Conservation (phyloP, 2,329 filamentous ascomycete genomes). For the Venturiaceae sp. region DNA sequence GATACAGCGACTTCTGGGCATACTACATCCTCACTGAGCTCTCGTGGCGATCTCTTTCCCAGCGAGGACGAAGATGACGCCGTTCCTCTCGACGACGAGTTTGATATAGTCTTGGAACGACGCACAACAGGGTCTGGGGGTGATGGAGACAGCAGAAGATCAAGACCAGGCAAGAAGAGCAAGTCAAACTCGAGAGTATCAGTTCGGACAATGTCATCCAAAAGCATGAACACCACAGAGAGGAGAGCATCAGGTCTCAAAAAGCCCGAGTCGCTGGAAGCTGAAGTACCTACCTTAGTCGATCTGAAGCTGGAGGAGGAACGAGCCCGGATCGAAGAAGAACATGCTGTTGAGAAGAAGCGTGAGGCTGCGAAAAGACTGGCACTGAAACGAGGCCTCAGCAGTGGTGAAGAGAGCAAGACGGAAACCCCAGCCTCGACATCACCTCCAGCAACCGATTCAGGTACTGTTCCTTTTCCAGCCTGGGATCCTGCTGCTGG, state of each 20-base stretch:
- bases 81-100: conserved; percentile 85
- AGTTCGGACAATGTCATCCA: conserved; percentile 35
- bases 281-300: conserved; percentile 36
- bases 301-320: conserved; percentile 52
- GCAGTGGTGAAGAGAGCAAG: conserved; percentile 9
- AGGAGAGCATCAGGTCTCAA: conserved; percentile 14
- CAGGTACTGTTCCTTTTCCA: conserved; percentile 2
- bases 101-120: conserved; percentile 71
- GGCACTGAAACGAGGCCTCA: conserved; percentile 44
- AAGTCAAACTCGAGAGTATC: conserved; percentile 38
- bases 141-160: not conserved
- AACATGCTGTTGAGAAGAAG: conserved; percentile 42
- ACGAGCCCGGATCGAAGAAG: conserved; percentile 42
- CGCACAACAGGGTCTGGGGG: conserved; percentile 40
- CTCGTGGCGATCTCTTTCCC: conserved; percentile 80
- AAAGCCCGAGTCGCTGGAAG: conserved; percentile 16
- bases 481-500: not conserved
- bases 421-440: not conserved
- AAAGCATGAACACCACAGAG: conserved; percentile 24
- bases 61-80: conserved; percentile 92
- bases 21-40: conserved; percentile 78
- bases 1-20: conserved; percentile 69
- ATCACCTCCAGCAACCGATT: not conserved
- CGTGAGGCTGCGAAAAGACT: conserved; percentile 45
- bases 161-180: not conserved